phyloP scores from a whole-genome alignment of 2,329 filamentous ascomycete species.

The Trichoderma sp. region DNA sequence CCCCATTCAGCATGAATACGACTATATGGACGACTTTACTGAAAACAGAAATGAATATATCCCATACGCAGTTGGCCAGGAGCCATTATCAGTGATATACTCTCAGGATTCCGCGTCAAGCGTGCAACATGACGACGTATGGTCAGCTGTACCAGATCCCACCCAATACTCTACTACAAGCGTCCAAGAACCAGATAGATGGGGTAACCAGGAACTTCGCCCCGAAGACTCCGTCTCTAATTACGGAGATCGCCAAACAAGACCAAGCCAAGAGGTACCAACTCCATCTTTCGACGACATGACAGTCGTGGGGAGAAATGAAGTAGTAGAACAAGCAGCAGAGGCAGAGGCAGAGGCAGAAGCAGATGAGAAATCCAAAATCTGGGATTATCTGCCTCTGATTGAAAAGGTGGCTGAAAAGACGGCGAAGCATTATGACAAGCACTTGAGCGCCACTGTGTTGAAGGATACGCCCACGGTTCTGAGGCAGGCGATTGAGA shows the following conservation, averaged over 20 bases:
- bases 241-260: not conserved
- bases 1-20: not conserved
- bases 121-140: not conserved
- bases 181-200: not conserved
- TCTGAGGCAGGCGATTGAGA: conserved; percentile 29
- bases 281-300: not conserved
- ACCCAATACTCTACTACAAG: conserved; percentile 9
- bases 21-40: not conserved
- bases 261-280: not conserved
- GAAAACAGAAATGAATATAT: not conserved
- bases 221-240: conserved; percentile 14
- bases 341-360: not conserved
- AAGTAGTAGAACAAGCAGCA: not conserved
- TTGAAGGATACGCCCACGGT: conserved; percentile 27
- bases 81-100: not conserved
- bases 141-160: conserved; percentile 9
- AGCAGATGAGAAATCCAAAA: not conserved
- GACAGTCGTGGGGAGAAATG: not conserved
- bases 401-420: conserved; percentile 16
- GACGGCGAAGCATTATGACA: conserved; percentile 15
- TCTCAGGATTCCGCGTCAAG: conserved; percentile 1
- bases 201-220: conserved; percentile 6
- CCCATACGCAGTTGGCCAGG: not conserved
- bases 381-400: conserved; percentile 13
- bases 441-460: conserved; percentile 24